Conservation (phyloP, 169 alveolate species). For the Babesia bovis region DNA sequence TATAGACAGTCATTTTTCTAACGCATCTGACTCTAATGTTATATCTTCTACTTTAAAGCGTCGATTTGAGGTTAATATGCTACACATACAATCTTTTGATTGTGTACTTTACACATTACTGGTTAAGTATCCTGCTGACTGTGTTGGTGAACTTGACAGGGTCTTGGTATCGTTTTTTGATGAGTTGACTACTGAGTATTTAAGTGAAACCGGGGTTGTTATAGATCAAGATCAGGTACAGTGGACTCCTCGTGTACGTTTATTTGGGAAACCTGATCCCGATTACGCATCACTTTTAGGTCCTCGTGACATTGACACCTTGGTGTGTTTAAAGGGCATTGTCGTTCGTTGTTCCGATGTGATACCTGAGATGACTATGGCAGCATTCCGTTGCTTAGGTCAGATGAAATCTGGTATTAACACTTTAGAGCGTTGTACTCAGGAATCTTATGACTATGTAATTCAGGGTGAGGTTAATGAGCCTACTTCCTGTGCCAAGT, state of each 20-base stretch:
- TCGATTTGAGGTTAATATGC: constrained; percentile 81
- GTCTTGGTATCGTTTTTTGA: constrained; percentile 82
- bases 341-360: constrained; percentile 94
- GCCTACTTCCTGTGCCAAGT: constrained; percentile 91
- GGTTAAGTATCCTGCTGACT: constrained; percentile 91
- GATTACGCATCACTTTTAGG: constrained; percentile 76
- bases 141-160: constrained; percentile 90
- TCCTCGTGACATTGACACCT: constrained; percentile 80
- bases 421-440: constrained; percentile 82
- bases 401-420: constrained; percentile 78
- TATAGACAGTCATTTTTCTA: constrained; percentile 58
- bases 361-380: constrained; percentile 97
- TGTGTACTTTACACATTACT: constrained; percentile 83
- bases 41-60: neutral
- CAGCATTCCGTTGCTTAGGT: constrained; percentile 93
- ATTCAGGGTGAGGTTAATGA: constrained; percentile 94
- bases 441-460: constrained; percentile 83
- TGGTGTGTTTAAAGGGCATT: constrained; percentile 94
- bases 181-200: constrained; percentile 71
- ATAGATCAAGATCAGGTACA: constrained; percentile 60
- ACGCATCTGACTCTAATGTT: neutral
- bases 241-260: constrained; percentile 72
- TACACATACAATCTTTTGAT: constrained; percentile 85
- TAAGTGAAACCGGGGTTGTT: constrained; percentile 68
- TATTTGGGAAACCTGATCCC: constrained; percentile 70